Base-by-base conservation (phyloP, 352 stramenopile species). In the Globisporangium okanoganense region DNA sequence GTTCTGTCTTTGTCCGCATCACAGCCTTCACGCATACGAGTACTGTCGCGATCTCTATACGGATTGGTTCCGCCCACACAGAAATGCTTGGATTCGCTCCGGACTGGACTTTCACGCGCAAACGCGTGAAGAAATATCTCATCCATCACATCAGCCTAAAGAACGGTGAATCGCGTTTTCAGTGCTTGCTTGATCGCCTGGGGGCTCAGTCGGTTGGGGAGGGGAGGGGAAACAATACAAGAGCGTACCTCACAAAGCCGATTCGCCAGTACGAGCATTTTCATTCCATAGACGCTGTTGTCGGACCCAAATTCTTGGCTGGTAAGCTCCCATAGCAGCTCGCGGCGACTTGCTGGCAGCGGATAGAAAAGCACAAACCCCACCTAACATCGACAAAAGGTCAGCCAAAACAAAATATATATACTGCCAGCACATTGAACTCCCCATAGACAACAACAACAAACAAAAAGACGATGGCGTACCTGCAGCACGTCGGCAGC, bases 351-450 rank as follows among this genome's bases (percentile, higher is more conserved):
- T 4, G n/a, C 9, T 6, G 55, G n/a, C 2, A 40, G 50, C 0
- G 75, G 75, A 44, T 85, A 87, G 60, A 88, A 88, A 18, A 59
- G 38, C 14, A 43, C 49, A 47, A 88, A 88, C 14, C 78, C 77
- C 50, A 83, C 70, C 77, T 87, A 49, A 4, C 43, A 27, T 16
- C 14, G 9, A 41, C n/a, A 36, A 40, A 25, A 56, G 35, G 40
- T 6, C 10, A 47, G 2, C 40, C 40, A 20, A 13, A 24, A 47
- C 40, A 7, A 25, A 20, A 12, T 12, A 8, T n/a, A 18, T 24
- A 25, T 24, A n/a, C 14, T 13, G 20, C 20, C 40, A 45, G 5
- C 5, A 53, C 25, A 13, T 2, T 53, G n/a, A 53, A 20, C 18
- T 29, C 16, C n/a, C 14, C 24, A 52, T 18, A 35, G 4, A 14